Evolutionary conservation across 768 basidiomycete species (phyloP), one percentile per base, ranked within the genome.

Genomic region (Pisolithus orientalis): DNA sequence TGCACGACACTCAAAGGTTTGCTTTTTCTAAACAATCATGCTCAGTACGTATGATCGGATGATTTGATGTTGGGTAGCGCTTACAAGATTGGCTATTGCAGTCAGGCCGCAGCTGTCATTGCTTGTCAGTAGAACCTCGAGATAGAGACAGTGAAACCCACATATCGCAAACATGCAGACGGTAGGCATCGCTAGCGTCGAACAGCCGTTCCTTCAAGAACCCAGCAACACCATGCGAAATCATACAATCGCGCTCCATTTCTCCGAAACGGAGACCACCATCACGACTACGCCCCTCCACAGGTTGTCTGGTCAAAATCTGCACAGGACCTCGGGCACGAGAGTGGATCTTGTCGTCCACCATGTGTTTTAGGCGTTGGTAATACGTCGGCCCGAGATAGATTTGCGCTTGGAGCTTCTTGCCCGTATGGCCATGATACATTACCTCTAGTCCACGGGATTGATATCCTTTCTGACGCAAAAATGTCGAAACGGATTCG

Each of bases 201-300:
- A 94, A 94, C 67, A 98, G 75, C 53, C 96, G 87, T 74, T 98
- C 96, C 72, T 97, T 97, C 71, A 98, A 71, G 83, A 98, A 98
- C 1, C 83, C 92, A 44, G 96, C 95, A 57, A 98, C 94, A 66
- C 96, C 96, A 74, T 99, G 96, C 24, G 96, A 96, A 56, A 99
- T 95, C 96, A 99, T 99, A 69, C 96, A 98, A 81, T 97, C 95
- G 68, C 93, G 90, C 67, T 99, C 96, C 96, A 99, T 99, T 80
- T 99, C 96, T 78, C 96, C 96, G 77, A 99, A 99, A 63, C 96
- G 93, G 57, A 99, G 73, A 70, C 96, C 96, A 76, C 96, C 96
- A 65, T 98, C 96, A 73, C 96, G 82, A 80, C 90, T 93, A 70
- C 96, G 82, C 80, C 96, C 96, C 67, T 99, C 96, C 16, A 99